Conservation (phyloP, 2,329 filamentous ascomycete species). For the Colletotrichum somersetense region DNA sequence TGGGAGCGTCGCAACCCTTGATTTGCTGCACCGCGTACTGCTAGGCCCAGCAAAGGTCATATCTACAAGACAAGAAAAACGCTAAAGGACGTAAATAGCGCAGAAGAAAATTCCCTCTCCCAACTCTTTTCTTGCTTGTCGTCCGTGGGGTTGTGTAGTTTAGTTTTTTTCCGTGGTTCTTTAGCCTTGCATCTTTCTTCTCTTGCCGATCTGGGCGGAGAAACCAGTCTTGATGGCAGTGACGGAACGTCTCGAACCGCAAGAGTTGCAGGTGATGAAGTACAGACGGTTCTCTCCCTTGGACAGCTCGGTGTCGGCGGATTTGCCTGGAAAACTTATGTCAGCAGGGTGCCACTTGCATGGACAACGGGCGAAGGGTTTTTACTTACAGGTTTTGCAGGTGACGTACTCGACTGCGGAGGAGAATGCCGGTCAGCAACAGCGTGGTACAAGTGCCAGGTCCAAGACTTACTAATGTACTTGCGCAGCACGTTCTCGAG, state of each 20-base stretch:
- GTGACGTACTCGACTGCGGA: conserved; percentile 92
- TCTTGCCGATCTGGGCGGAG: conserved; percentile 99
- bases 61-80: conserved; percentile 38
- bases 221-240: conserved; percentile 99
- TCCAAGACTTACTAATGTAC: conserved; percentile 81
- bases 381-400: conserved; percentile 88
- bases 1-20: conserved; percentile 21
- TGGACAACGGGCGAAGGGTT: neutral
- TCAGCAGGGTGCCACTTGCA: neutral
- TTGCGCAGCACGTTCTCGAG: conserved; percentile 96
- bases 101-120: conserved; percentile 27
- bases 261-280: conserved; percentile 82
- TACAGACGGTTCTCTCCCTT: conserved; percentile 99
- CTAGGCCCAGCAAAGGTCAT: conserved; percentile 30
- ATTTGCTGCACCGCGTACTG: conserved; percentile 36
- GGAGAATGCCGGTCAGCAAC: conserved; percentile 47
- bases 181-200: conserved; percentile 93
- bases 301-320: conserved; percentile 93
- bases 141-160: neutral
- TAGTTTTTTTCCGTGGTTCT: neutral
- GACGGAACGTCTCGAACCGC: conserved; percentile 86
- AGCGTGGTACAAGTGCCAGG: neutral
- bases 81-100: conserved; percentile 41
- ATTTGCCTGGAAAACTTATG: conserved; percentile 63
- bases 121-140: conserved; percentile 28